These are phyloP conservation scores for Rhizopus stolonifer DNA, from an alignment of 371 early-diverging fungal genomes.

Conservation along the genomic window DNA sequence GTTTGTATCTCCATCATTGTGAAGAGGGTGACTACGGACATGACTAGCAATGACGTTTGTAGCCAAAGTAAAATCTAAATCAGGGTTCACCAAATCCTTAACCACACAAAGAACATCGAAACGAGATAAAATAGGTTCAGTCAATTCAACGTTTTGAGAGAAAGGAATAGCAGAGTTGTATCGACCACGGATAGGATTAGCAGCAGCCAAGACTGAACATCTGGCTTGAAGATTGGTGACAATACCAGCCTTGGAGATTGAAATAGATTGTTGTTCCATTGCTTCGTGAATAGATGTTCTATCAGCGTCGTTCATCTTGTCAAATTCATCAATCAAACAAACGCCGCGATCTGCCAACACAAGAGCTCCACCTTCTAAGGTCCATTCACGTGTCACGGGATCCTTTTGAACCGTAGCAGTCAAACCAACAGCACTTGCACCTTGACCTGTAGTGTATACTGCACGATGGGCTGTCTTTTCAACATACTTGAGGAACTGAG, in stretches of 20 bases:
- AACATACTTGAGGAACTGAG: constrained; percentile 98
- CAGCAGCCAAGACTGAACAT: constrained; percentile 97
- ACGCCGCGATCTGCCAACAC: constrained; percentile 99
- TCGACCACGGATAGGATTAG: constrained; percentile 97
- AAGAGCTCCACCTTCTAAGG: constrained; percentile 99
- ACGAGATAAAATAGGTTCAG: constrained; percentile 98
- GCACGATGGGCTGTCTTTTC: constrained; percentile 96
- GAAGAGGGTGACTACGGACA: constrained; percentile 83
- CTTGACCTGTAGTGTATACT: constrained; percentile 99
- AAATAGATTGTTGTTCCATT: constrained; percentile 99
- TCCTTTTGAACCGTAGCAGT: constrained; percentile 99
- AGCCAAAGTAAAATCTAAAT: constrained; percentile 90
- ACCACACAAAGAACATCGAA: constrained; percentile 99
- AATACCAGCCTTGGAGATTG: constrained; percentile 98
- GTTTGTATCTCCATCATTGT: constrained; percentile 40
- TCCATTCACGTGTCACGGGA: constrained; percentile 97
- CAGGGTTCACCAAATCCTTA: constrained; percentile 89
- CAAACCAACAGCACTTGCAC: constrained; percentile 99
- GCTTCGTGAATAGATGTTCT: constrained; percentile 95
- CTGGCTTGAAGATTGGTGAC: constrained; percentile 96
- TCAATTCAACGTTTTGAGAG: constrained; percentile 98
- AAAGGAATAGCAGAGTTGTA: constrained; percentile 97
- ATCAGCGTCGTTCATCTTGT: constrained; percentile 90
- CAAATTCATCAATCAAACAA: constrained; percentile 95
- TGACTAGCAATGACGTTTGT: constrained; percentile 94